Conservation (phyloP, 202 grass and related monocot species). For the Panicum virgatum region DNA sequence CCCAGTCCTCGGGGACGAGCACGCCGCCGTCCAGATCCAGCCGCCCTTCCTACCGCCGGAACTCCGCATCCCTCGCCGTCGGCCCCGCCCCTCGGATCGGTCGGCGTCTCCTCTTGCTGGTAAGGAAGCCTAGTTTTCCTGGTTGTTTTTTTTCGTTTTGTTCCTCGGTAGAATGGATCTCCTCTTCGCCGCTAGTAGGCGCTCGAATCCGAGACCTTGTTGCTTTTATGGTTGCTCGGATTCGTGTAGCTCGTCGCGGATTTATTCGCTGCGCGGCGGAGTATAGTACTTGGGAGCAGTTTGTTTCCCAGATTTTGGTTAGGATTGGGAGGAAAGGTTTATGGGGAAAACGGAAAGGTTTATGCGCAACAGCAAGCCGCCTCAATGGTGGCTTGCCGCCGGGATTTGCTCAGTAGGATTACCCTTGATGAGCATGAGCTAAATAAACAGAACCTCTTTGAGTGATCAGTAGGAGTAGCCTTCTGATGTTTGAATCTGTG, state of each 20-base stretch:
- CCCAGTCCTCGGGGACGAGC: background rate
- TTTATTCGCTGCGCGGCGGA: background rate
- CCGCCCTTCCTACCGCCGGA: background rate
- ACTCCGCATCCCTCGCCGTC: background rate
- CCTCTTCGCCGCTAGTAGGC: background rate
- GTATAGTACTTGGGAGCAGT: background rate
- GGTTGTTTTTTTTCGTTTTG: background rate
- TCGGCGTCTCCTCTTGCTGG: background rate
- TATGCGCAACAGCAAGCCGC: background rate
- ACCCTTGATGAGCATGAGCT: background rate
- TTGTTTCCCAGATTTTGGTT: background rate
- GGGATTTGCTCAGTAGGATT: background rate
- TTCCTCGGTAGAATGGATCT: background rate
- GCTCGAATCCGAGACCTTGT: background rate
- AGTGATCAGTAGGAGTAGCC: background rate
- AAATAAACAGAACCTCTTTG: background rate
- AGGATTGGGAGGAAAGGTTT: background rate
- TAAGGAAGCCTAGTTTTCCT: background rate
- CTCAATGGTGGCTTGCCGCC: background rate
- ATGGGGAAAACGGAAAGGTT: background rate
- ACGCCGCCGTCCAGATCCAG: conserved; percentile 17
- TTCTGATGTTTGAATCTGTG: conserved; percentile 29
- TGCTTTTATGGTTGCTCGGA: background rate
- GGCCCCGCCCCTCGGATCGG: background rate
- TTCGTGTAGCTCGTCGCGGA: background rate